Evolutionary conservation across 495 filamentous ascomycete species (phyloP).

Genomic region (Aspergillus sclerotiicarbonarius): DNA sequence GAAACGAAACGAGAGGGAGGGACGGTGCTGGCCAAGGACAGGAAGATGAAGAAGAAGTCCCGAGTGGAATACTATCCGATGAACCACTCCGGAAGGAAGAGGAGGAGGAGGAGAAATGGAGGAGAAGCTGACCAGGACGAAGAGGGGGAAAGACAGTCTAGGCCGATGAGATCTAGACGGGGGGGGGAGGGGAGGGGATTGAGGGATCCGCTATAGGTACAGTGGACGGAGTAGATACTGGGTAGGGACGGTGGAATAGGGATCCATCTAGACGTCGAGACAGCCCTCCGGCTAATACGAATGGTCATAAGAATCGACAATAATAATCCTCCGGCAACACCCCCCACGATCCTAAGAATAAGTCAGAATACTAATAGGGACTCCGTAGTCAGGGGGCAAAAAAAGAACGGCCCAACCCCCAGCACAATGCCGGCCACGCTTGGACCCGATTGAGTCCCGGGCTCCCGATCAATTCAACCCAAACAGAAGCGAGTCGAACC

Average conservation of each 20-base stretch:
- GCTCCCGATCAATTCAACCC: background rate
- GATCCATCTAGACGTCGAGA: too few species aligned
- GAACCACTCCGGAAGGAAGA: too few species aligned
- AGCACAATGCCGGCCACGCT: background rate
- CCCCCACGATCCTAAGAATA: background rate
- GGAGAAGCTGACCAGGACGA: background rate
- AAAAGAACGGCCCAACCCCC: background rate
- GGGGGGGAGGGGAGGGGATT: background rate
- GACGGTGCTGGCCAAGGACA: background rate
- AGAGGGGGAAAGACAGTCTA: background rate
- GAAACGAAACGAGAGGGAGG: background rate
- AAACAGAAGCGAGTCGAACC: background rate
- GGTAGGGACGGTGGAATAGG: too few species aligned
- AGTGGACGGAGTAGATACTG: too few species aligned
- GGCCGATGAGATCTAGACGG: background rate
- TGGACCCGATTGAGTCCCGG: slow-evolving; percentile 4
- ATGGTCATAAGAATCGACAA: too few species aligned
- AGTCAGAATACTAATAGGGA: too few species aligned
- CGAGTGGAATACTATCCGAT: too few species aligned
- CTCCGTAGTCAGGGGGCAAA: background rate
- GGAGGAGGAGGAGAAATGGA: too few species aligned
- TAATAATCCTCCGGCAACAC: background rate
- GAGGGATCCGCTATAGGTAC: background rate
- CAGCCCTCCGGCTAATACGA: too few species aligned
- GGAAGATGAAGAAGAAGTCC: background rate